Evolutionary conservation across 192 early-diverging fungal genomes (phyloP).

Genomic region (Paraglomus brasilianum): DNA sequence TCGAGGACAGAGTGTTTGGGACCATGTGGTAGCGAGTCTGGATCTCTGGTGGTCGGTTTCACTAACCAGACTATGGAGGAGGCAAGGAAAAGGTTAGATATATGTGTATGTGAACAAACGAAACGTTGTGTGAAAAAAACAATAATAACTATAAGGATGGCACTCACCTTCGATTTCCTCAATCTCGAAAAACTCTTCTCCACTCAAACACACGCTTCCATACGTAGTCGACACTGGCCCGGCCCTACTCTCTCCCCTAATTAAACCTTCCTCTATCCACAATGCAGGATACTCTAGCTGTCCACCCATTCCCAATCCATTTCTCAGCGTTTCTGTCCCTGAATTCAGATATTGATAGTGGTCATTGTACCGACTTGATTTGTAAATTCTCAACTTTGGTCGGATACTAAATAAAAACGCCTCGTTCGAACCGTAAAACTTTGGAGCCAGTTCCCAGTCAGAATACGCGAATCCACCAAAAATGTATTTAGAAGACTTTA

Average conservation of each 20-base stretch:
- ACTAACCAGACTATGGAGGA: constrained; percentile 64
- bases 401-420: constrained; percentile 59
- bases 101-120: background rate
- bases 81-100: background rate
- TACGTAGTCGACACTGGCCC: constrained; percentile 64
- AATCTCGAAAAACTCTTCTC: constrained; percentile 56
- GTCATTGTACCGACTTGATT: constrained; percentile 52
- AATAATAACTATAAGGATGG: background rate
- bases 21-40: constrained; percentile 40
- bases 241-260: constrained; percentile 58
- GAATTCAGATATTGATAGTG: constrained; percentile 77
- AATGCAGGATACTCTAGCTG: constrained; percentile 72
- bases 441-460: constrained; percentile 54
- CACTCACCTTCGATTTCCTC: constrained; percentile 63
- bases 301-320: constrained; percentile 74
- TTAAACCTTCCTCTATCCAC: constrained; percentile 66
- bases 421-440: constrained; percentile 59
- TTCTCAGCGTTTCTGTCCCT: constrained; percentile 69
- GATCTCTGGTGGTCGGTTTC: constrained; percentile 47
- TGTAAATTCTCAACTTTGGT: constrained; percentile 34
- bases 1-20: constrained; percentile 57
- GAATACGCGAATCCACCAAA: constrained; percentile 69
- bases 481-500: constrained; percentile 54
- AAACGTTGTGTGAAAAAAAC: background rate
- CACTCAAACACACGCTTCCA: constrained; percentile 53